Percentiles rank a stretch among this genome's conserved stretches.
These are phyloP conservation scores for Phytophthora citrophthora DNA, from an alignment of 352 stramenopile genomes.

Conservation along the genomic window DNA sequence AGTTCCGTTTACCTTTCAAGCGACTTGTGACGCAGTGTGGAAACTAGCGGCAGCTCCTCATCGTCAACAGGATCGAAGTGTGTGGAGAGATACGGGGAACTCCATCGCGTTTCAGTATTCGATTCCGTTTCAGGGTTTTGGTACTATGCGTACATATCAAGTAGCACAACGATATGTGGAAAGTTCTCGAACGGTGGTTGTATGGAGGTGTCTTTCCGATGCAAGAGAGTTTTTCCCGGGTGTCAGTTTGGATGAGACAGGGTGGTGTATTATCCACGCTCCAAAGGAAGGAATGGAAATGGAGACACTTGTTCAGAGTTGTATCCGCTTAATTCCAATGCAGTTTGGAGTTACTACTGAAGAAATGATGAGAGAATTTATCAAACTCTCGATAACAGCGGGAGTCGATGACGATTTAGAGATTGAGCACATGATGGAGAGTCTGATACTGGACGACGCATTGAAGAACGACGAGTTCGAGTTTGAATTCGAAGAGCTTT, in stretches of 20 bases:
- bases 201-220: neutral
- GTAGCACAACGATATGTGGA: neutral
- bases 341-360: neutral
- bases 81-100: neutral
- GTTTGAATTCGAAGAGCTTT: neutral
- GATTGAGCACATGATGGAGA: constrained; percentile 1
- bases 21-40: constrained; percentile 1
- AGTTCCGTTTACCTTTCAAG: constrained; percentile 1
- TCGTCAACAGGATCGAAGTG: neutral
- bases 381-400: neutral
- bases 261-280: neutral
- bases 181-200: neutral
- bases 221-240: neutral
- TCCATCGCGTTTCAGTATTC: neutral
- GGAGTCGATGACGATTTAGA: neutral
- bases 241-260: neutral
- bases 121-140: neutral
- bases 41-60: neutral
- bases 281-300: neutral
- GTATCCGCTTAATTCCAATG: neutral
- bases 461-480: neutral
- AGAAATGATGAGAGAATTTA: neutral
- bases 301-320: neutral
- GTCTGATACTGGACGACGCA: neutral
- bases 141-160: neutral